Evolutionary conservation across 148 eudicot species (phyloP), one percentile per base, ranked within the genome.

Genomic region (Chenopodium quinoa): DNA sequence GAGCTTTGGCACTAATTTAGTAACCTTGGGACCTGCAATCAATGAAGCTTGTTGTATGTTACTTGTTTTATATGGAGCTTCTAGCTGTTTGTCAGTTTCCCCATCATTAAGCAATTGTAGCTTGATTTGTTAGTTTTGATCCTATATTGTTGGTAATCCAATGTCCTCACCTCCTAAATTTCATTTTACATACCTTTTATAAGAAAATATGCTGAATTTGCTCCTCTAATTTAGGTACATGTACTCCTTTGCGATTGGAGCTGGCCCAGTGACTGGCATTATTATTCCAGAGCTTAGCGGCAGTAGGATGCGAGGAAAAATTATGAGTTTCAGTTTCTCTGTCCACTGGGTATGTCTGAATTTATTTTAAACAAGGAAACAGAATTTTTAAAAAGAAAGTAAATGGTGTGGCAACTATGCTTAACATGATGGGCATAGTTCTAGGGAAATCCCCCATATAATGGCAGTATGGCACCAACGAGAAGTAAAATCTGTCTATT

Each of bases 211-310:
- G 75, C 19, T 60, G 48, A 50, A 52, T 11, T 34, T 47, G 31
- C 65, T 64, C 23, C 27, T 44, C 34, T 78, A 17, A 34, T 85
- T 10, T 82, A 91, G 93, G 88, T 91, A 88, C 81, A 90, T 91
- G 71, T 89, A 86, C 73, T 78, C 85, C 71, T 93, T 90, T 88
- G 93, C 97, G 31, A 37, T 90, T 80, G 94, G 97, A 88, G 97
- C 94, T 81, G 97, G 97, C 13, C 94, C 97, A 77, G 94, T 90
- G 62, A 93, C 97, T 71, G 97, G 93, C 65, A 82, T 93, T 62
- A 80, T 93, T 46, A 93, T 93, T 83, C 97, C 94, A 63, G 97
- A 93, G 88, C 90, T 93, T 62, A 91, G 97, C 87, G 86, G 94
- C 88, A 89, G 84, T 87, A 89, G 92, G 70, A 87, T 90, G 86